These are phyloP conservation scores for Pseudopyrenochaeta lycopersici DNA, from an alignment of 2,329 filamentous ascomycete species.

Conservation along the genomic window DNA sequence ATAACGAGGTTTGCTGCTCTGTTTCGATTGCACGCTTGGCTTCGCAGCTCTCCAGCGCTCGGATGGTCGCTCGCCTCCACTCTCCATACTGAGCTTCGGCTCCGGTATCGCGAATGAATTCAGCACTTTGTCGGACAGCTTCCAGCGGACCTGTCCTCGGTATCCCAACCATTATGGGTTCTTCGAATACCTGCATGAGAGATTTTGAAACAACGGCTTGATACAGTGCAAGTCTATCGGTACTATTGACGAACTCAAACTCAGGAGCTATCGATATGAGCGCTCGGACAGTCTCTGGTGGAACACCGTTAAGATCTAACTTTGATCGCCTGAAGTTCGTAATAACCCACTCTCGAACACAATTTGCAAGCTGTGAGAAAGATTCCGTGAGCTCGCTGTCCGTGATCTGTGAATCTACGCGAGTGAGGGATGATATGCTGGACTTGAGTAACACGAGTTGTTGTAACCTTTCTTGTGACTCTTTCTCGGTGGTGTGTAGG, in stretches of 20 bases:
- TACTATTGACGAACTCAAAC: constrained; percentile 17
- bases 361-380: constrained; percentile 70
- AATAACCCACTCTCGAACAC: constrained; percentile 78
- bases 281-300: constrained; percentile 21
- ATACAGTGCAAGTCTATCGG: constrained; percentile 42
- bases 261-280: constrained; percentile 27
- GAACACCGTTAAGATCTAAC: constrained; percentile 46
- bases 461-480: constrained; percentile 62
- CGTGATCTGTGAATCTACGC: constrained; percentile 67
- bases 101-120: constrained; percentile 24
- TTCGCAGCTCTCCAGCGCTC: constrained; percentile 29
- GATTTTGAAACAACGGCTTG: constrained; percentile 39
- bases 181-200: constrained; percentile 40
- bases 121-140: constrained; percentile 24
- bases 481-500: constrained; percentile 60
- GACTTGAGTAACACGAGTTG: constrained; percentile 75
- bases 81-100: constrained; percentile 28
- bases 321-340: constrained; percentile 72
- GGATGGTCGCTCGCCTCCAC: constrained; percentile 43
- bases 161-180: constrained; percentile 36
- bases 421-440: constrained; percentile 73
- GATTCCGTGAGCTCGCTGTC: constrained; percentile 73
- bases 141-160: constrained; percentile 29
- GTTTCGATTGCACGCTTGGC: constrained; percentile 12
- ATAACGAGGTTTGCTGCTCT: constrained; percentile 21